Conservation (phyloP, 176 grass and related monocot genomes). For the Tuctoria greenei region DNA sequence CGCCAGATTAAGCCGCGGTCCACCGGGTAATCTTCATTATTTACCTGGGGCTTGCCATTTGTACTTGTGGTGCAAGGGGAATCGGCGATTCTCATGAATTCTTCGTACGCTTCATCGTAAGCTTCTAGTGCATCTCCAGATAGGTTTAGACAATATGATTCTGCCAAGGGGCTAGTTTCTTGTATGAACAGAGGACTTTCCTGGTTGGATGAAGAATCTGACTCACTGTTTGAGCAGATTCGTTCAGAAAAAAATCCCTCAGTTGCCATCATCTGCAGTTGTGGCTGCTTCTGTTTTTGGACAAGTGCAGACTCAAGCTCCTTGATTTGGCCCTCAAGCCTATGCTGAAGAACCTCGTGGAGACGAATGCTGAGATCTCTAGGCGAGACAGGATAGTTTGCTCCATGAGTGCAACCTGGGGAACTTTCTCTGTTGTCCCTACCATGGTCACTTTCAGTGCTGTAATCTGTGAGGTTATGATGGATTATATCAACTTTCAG, state of each 20-base stretch:
- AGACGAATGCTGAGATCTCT: slow-evolving; percentile 78
- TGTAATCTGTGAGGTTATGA: slow-evolving; percentile 34
- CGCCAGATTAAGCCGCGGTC: slow-evolving; percentile 53
- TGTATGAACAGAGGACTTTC: slow-evolving; percentile 54
- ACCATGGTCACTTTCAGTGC: slow-evolving; percentile 43
- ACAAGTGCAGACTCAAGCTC: slow-evolving; percentile 72
- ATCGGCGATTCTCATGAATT: slow-evolving; percentile 59
- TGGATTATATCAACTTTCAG: slow-evolving; percentile 57
- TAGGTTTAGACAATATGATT: slow-evolving; percentile 74
- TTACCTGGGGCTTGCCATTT: slow-evolving; percentile 31
- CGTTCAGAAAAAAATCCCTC: slow-evolving; percentile 46
- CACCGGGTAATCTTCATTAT: slow-evolving; percentile 45
- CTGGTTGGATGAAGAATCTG: slow-evolving; percentile 63
- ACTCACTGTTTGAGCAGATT: slow-evolving; percentile 72
- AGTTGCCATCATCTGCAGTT: slow-evolving; percentile 48
- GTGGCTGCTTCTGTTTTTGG: slow-evolving; percentile 59
- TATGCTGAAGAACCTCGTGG: slow-evolving; percentile 72
- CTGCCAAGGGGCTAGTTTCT: slow-evolving; percentile 35
- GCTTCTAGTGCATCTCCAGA: slow-evolving; percentile 78
- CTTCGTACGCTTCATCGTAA: slow-evolving; percentile 82
- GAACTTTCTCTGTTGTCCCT: slow-evolving; percentile 54
- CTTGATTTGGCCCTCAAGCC: slow-evolving; percentile 70
- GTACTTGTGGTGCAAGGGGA: slow-evolving; percentile 47
- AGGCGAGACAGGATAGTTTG: slow-evolving; percentile 70
- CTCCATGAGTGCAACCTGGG: slow-evolving; percentile 41